These are phyloP conservation scores for Claviceps arundinis DNA, from an alignment of 2,329 filamentous ascomycete genomes.

Conservation along the genomic window DNA sequence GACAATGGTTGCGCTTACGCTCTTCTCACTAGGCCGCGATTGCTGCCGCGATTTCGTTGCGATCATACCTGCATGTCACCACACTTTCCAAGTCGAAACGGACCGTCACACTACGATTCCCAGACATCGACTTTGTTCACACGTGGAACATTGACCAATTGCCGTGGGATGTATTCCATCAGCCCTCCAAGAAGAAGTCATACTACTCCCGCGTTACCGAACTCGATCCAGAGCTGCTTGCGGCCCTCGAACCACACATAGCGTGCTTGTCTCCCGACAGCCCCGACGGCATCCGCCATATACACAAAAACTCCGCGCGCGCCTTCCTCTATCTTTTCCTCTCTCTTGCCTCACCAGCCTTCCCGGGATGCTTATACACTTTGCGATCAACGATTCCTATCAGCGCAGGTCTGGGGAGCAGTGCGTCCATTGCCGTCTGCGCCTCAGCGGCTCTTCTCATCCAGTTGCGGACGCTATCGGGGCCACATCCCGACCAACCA, in stretches of 20 bases:
- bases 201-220: slow-evolving; percentile 83
- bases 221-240: slow-evolving; percentile 71
- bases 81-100: slow-evolving; percentile 84
- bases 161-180: slow-evolving; percentile 73
- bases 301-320: slow-evolving; percentile 68
- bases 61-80: slow-evolving; percentile 92
- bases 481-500: slow-evolving; percentile 85
- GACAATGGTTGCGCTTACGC: neutral
- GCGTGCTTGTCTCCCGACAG: slow-evolving; percentile 52
- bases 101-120: slow-evolving; percentile 77
- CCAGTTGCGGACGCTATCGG: slow-evolving; percentile 77
- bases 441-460: slow-evolving; percentile 70
- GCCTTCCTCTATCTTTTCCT: slow-evolving; percentile 90
- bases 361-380: slow-evolving; percentile 75
- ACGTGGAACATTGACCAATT: slow-evolving; percentile 89
- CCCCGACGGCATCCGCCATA: slow-evolving; percentile 62
- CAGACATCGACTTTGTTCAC: slow-evolving; percentile 79
- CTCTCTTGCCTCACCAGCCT: slow-evolving; percentile 67
- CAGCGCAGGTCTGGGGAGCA: slow-evolving; percentile 80
- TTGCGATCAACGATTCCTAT: slow-evolving; percentile 90
- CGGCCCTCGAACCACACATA: slow-evolving; percentile 69
- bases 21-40: slow-evolving; percentile 62
- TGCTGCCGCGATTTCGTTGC: slow-evolving; percentile 84
- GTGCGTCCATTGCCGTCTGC: slow-evolving; percentile 88
- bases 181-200: slow-evolving; percentile 77